Percentiles rank a stretch among this genome's conserved stretches.
phyloP scores from a whole-genome alignment of 2,329 filamentous ascomycete genomes.

The Dendrostoma leiphaemia region DNA sequence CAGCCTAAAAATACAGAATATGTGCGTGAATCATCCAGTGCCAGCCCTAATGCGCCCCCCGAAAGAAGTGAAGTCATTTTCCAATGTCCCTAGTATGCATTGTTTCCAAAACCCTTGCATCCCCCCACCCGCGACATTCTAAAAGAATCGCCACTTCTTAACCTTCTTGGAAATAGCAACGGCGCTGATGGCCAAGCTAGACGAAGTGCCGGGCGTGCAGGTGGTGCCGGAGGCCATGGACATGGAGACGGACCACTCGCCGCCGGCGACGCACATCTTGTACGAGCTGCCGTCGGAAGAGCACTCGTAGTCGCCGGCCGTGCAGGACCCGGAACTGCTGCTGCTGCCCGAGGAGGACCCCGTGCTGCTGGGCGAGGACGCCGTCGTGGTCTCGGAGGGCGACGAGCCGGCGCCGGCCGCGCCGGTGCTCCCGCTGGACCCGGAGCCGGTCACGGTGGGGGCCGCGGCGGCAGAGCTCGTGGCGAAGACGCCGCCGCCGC shows the following conservation, averaged over 20 bases:
- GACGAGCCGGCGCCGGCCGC: conserved; percentile 28
- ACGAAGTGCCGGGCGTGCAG: conserved; percentile 26
- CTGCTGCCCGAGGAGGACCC: conserved; percentile 15
- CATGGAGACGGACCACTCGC: conserved; percentile 16
- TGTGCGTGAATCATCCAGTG: conserved; percentile 7
- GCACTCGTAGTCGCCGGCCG: conserved; percentile 14
- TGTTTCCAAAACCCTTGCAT: neutral
- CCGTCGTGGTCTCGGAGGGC: conserved; percentile 25
- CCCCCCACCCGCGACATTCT: neutral
- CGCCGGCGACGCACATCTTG: conserved; percentile 14
- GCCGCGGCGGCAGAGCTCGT: conserved; percentile 30
- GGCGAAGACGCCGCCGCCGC: conserved; percentile 1
- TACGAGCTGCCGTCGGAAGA: conserved; percentile 2
- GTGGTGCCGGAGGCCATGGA: conserved; percentile 33
- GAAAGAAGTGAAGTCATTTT: neutral
- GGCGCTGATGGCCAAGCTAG: conserved; percentile 23
- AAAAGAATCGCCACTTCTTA: conserved; percentile 5
- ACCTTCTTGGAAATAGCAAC: conserved; percentile 6
- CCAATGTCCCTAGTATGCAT: neutral
- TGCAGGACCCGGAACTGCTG: conserved; percentile 14
- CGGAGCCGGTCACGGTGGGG: neutral
- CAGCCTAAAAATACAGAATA: conserved; percentile 2
- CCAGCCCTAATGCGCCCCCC: neutral
- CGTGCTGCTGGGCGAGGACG: conserved; percentile 3
- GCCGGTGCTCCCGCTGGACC: neutral